phyloP scores from a whole-genome alignment of 176 grass and related monocot species.

The Carex kokanica region DNA sequence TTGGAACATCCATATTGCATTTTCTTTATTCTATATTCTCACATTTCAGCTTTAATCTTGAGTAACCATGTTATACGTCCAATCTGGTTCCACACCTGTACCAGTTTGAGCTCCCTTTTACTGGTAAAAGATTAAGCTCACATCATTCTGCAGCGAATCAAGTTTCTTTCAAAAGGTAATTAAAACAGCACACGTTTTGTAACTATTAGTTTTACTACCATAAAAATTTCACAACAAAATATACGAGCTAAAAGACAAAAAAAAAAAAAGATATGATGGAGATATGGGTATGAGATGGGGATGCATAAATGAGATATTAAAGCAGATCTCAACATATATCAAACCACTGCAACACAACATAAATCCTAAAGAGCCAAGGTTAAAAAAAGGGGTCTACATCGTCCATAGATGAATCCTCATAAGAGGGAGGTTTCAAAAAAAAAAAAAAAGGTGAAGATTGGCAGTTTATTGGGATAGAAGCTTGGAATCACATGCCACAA shows the following conservation, averaged over 20 bases:
- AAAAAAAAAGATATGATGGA: not conserved
- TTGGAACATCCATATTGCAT: not conserved
- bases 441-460: not conserved
- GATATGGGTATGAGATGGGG: not conserved
- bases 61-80: not conserved
- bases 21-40: not conserved
- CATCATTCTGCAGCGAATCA: not conserved
- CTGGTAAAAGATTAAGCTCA: not conserved
- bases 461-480: constrained; percentile 51
- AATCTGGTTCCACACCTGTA: not conserved
- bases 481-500: constrained; percentile 86
- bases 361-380: not conserved
- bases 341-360: constrained; percentile 12
- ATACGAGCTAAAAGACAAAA: not conserved
- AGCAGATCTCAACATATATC: constrained; percentile 17
- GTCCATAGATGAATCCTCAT: constrained; percentile 9
- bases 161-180: not conserved
- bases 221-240: not conserved
- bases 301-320: not conserved
- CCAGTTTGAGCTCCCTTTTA: not conserved
- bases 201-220: not conserved
- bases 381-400: not conserved
- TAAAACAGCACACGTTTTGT: not conserved
- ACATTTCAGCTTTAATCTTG: not conserved
- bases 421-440: not conserved